These are phyloP conservation scores for Boletellus ananas DNA, from an alignment of 768 basidiomycete species.

Conservation along the genomic window DNA sequence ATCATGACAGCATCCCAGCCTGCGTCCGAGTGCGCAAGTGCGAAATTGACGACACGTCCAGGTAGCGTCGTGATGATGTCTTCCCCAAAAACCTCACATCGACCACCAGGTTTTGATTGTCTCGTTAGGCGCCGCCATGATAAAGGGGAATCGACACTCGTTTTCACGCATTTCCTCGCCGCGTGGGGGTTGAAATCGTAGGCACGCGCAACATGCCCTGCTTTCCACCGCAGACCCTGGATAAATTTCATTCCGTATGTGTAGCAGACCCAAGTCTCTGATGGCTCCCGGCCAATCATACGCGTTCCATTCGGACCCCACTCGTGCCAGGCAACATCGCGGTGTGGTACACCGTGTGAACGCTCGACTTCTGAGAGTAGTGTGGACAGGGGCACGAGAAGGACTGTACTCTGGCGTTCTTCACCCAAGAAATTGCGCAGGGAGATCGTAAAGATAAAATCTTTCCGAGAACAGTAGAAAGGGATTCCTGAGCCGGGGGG, in stretches of 20 bases:
- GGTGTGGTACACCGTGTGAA: slow-evolving; percentile 3
- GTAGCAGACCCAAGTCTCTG: slow-evolving; percentile 35
- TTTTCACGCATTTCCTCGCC: slow-evolving; percentile 12
- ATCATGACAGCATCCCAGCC: slow-evolving; percentile 35
- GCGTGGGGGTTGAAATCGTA: slow-evolving; percentile 35
- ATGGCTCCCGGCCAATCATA: slow-evolving; percentile 25
- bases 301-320: slow-evolving; percentile 33
- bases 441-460: slow-evolving; percentile 33
- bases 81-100: slow-evolving; percentile 16
- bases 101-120: slow-evolving; percentile 5
- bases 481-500: slow-evolving; percentile 11
- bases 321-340: slow-evolving; percentile 22
- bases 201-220: slow-evolving; percentile 17
- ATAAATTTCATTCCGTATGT: slow-evolving; percentile 34
- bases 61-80: slow-evolving; percentile 27
- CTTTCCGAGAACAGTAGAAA: slow-evolving; percentile 21
- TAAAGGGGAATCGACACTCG: slow-evolving; percentile 3
- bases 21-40: slow-evolving; percentile 9
- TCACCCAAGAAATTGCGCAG: slow-evolving; percentile 13
- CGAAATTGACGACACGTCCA: slow-evolving; percentile 22
- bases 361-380: slow-evolving; percentile 23
- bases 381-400: slow-evolving; percentile 33
- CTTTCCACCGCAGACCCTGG: slow-evolving; percentile 22
- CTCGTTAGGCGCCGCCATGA: slow-evolving; percentile 19
- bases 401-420: slow-evolving; percentile 14